These are phyloP conservation scores for Calonectria crousiana DNA, from an alignment of 2,329 filamentous ascomycete species.

Conservation along the genomic window DNA sequence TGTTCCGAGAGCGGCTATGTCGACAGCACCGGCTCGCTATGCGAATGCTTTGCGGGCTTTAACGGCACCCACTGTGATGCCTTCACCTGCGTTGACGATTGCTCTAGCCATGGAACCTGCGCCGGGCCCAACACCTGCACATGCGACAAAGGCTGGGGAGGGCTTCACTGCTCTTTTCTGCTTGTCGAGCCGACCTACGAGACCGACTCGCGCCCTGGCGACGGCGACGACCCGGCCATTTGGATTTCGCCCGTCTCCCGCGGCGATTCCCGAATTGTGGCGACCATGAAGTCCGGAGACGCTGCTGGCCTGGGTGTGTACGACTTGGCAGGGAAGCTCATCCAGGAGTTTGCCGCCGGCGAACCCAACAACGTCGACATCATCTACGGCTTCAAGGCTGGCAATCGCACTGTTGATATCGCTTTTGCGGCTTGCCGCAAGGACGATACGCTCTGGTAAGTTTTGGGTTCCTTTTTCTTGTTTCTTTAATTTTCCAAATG, in stretches of 20 bases:
- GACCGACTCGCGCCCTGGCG: conserved; percentile 57
- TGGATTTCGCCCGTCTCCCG: conserved; percentile 58
- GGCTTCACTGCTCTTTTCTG: conserved; percentile 59
- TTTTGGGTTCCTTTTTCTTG: neutral
- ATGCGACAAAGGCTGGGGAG: conserved; percentile 58
- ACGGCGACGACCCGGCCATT: conserved; percentile 62
- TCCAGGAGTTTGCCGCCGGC: conserved; percentile 58
- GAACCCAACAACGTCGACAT: conserved; percentile 68
- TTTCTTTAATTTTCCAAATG: rapidly evolving
- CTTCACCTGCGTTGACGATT: conserved; percentile 55
- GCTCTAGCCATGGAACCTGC: conserved; percentile 56
- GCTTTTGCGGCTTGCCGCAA: conserved; percentile 63
- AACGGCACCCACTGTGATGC: conserved; percentile 49
- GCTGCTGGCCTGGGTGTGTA: conserved; percentile 64
- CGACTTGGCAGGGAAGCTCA: conserved; percentile 59
- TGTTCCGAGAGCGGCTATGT: conserved; percentile 54
- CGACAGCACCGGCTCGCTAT: conserved; percentile 41
- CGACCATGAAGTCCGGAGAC: conserved; percentile 62
- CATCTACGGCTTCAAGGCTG: conserved; percentile 61
- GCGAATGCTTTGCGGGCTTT: conserved; percentile 60
- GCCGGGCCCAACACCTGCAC: conserved; percentile 56
- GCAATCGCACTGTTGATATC: conserved; percentile 59
- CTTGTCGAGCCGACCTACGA: conserved; percentile 55
- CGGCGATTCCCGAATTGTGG: conserved; percentile 61
- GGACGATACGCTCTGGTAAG: conserved; percentile 66